Base-by-base conservation (phyloP, 164 flowering plant species). In the Kingdonia uniflora region DNA sequence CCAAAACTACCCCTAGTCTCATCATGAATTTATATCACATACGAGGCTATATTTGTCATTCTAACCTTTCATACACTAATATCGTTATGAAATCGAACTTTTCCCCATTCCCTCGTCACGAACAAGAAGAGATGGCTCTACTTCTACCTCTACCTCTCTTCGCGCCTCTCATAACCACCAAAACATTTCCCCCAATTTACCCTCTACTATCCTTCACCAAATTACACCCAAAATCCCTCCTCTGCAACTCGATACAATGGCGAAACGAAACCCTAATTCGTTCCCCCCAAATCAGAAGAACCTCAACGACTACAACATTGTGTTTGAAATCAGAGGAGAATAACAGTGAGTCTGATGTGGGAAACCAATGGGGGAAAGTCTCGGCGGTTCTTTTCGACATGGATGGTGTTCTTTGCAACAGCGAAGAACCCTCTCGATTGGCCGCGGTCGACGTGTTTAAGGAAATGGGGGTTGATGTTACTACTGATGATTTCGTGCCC, bases 351-450 rank as follows among this genome's bases (percentile, higher is more conserved):
- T 23, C 54, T 11, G 71, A 38, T 1, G 50, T 64, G 2, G 71
- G 25, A 21, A 53, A 50, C 1, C 67, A 67, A 53, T 84, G 95
- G 99, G 95, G 83, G 20, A 88, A 80, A 65, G 96, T 92, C n/a
- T 92, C 95, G 24, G 99, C 96, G 12, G 96, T 92, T 56, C 55
- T 92, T 25, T 92, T 92, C 47, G 99, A 92, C 62, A 92, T 92
- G 95, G 99, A 92, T 54, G 96, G 99, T 11, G 96, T 92, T 47
- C 74, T 92, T 25, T 92, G 99, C 66, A 74, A 92, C 66, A 88
- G 99, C 54, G 99, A 92, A 62, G 86, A 86, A 57, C 79, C 78
- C 11, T 88, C 96, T 15, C 68, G 95, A 64, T 62, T 57, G 66
- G 96, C 99, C 11, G 96, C 75, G 0, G 99, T 92, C 17, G 95